These are phyloP conservation scores for Penicillium sp. DNA, from an alignment of 2,329 filamentous ascomycete species.

Conservation along the genomic window DNA sequence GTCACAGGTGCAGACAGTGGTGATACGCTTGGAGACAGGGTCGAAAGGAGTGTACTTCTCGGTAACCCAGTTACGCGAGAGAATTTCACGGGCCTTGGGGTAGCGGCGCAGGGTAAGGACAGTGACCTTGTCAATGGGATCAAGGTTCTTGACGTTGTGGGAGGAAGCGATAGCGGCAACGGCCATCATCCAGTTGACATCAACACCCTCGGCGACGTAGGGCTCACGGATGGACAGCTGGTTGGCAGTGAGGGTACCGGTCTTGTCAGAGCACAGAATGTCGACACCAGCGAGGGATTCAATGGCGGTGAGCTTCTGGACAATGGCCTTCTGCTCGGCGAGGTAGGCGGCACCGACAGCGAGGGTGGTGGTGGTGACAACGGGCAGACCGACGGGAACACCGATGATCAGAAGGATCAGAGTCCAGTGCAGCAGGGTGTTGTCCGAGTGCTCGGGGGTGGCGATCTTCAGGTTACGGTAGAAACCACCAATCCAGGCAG, in stretches of 20 bases:
- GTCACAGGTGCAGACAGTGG: conserved; percentile 61
- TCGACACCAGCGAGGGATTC: conserved; percentile 70
- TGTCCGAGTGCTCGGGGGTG: conserved; percentile 47
- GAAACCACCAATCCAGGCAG: conserved; percentile 72
- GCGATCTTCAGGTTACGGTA: conserved; percentile 62
- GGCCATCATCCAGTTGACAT: conserved; percentile 81
- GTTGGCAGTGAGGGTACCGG: conserved; percentile 57
- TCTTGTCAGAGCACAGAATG: conserved; percentile 76
- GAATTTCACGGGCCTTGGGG: conserved; percentile 70
- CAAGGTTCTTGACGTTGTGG: conserved; percentile 71
- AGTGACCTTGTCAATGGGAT: conserved; percentile 74
- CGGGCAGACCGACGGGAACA: conserved; percentile 72
- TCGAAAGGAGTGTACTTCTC: conserved; percentile 68
- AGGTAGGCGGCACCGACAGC: conserved; percentile 72
- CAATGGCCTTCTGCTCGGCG: conserved; percentile 70
- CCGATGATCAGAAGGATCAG: conserved; percentile 69
- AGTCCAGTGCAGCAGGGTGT: conserved; percentile 62
- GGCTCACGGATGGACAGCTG: conserved; percentile 72
- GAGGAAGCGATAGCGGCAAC: conserved; percentile 70
- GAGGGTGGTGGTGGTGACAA: conserved; percentile 70
- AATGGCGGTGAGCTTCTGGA: conserved; percentile 73
- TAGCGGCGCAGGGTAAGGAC: conserved; percentile 70
- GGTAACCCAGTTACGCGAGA: conserved; percentile 67
- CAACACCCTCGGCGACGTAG: conserved; percentile 68
- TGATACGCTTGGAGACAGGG: conserved; percentile 74